Evolutionary conservation across 139 green algal genomes (phyloP).

Genomic region (Desmodesmus armatus): DNA sequence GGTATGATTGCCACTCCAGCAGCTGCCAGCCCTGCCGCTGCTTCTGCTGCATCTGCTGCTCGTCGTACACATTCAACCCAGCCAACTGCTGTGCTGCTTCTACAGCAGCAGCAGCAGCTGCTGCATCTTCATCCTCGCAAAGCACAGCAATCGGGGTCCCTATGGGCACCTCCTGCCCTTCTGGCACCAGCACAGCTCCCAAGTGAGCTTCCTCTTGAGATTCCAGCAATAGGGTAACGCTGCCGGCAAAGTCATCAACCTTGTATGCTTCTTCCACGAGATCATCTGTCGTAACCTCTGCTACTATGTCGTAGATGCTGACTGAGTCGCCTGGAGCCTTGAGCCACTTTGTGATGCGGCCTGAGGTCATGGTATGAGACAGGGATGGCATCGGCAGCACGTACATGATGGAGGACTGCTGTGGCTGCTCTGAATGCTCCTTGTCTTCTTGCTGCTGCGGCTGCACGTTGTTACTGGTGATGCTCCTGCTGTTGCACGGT

Average conservation of each 20-base stretch:
- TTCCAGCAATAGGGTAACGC: constrained; percentile 27
- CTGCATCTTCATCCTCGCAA: constrained; percentile 19
- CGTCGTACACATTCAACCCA: not conserved
- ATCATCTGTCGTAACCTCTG: constrained; percentile 23
- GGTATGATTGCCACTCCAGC: constrained; percentile 39
- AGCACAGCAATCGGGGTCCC: constrained; percentile 33
- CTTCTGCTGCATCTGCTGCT: not conserved
- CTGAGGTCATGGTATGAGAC: constrained; percentile 18
- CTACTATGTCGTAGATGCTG: constrained; percentile 15
- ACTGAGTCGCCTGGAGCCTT: not conserved
- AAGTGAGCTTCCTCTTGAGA: constrained; percentile 3
- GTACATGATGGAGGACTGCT: not conserved
- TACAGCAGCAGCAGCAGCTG: not conserved
- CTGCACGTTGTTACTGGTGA: not conserved
- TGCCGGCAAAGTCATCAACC: constrained; percentile 41
- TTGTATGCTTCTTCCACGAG: constrained; percentile 42
- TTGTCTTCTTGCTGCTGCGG: not conserved
- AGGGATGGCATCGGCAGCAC: constrained; percentile 35
- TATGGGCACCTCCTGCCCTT: constrained; percentile 31
- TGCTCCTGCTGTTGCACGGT: constrained; percentile 22
- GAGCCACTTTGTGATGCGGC: constrained; percentile 11
- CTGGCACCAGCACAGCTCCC: constrained; percentile 4
- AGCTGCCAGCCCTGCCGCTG: not conserved
- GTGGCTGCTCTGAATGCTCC: not conserved
- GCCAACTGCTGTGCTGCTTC: not conserved